Percentiles rank a stretch among this genome's conserved stretches.
Conservation (phyloP, 805 yeast genomes). For the Pichia eremophila region DNA sequence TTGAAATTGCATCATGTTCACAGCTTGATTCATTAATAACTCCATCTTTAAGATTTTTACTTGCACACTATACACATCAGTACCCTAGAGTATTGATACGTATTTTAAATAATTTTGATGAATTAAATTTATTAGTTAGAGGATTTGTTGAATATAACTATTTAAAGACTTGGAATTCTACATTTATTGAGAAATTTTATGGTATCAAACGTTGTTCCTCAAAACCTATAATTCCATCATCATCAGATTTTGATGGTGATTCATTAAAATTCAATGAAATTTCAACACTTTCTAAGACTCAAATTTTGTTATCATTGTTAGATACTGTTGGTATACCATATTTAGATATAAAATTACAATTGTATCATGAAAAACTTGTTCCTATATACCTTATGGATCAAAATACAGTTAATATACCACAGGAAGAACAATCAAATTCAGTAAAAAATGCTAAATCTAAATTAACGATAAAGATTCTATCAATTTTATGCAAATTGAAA, state of each 20-base stretch:
- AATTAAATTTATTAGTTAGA: conserved; percentile 51
- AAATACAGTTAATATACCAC: not conserved
- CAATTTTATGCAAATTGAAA: not conserved
- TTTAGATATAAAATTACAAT: conserved; percentile 56
- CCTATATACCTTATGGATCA: conserved; percentile 46
- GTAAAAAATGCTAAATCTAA: not conserved
- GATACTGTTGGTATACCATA: conserved; percentile 63
- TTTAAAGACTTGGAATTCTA: conserved; percentile 65
- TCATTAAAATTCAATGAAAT: conserved; percentile 33
- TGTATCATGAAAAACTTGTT: conserved; percentile 49
- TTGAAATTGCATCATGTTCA: conserved; percentile 75
- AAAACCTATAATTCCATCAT: not conserved
- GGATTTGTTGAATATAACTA: conserved; percentile 64
- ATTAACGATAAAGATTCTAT: not conserved
- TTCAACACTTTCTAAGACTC: conserved; percentile 43
- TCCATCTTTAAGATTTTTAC: conserved; percentile 71
- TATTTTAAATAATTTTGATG: conserved; percentile 67
- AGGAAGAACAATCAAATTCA: not conserved
- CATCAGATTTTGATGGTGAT: not conserved
- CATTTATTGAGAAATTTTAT: conserved; percentile 87
- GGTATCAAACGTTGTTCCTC: conserved; percentile 59
- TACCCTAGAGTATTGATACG: conserved; percentile 62
- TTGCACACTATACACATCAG: conserved; percentile 71
- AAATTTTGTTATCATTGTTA: conserved; percentile 44
- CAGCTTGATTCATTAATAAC: conserved; percentile 71